Evolutionary conservation across 441 rosid genomes (phyloP).

Genomic region (Caryocar brasiliense): DNA sequence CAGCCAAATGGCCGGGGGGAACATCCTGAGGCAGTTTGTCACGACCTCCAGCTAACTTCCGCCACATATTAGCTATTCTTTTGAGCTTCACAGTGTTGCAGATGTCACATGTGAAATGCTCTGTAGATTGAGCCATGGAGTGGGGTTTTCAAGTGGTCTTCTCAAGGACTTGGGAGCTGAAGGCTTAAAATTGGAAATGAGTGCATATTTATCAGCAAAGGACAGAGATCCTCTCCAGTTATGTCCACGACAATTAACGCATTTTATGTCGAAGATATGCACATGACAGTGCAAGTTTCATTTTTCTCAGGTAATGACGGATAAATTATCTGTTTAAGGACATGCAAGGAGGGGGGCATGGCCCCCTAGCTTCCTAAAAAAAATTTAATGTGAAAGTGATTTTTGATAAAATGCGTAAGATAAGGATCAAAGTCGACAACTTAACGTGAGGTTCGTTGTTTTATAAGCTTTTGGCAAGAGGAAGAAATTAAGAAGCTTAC

Average conservation of each 20-base stretch:
- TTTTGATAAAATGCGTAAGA: too few relatives aligned
- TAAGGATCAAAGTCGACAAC: too few relatives aligned
- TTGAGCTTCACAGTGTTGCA: conserved; percentile 20
- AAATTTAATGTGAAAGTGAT: too few relatives aligned
- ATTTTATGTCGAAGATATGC: too few relatives aligned
- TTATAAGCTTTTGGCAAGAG: too few relatives aligned
- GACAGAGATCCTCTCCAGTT: conserved; percentile 3
- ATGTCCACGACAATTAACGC: neutral
- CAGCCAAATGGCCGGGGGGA: conserved; percentile 24
- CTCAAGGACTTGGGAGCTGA: neutral
- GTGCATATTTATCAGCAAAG: conserved; percentile 2
- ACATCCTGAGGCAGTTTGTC: conserved; percentile 22
- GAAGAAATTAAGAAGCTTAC: too few relatives aligned
- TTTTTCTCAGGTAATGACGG: too few relatives aligned
- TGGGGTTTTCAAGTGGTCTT: neutral
- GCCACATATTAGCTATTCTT: conserved; percentile 5
- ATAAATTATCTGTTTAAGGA: too few relatives aligned
- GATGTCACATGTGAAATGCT: conserved; percentile 10
- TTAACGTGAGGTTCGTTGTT: too few relatives aligned
- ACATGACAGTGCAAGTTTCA: neutral
- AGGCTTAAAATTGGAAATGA: neutral
- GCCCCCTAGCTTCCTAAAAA: too few relatives aligned
- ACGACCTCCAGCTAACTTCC: conserved; percentile 15
- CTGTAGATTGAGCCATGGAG: conserved; percentile 1
- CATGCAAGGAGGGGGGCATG: too few relatives aligned